Evolutionary conservation across 495 filamentous ascomycete species (phyloP).

Genomic region (Penicillium samsonianum): DNA sequence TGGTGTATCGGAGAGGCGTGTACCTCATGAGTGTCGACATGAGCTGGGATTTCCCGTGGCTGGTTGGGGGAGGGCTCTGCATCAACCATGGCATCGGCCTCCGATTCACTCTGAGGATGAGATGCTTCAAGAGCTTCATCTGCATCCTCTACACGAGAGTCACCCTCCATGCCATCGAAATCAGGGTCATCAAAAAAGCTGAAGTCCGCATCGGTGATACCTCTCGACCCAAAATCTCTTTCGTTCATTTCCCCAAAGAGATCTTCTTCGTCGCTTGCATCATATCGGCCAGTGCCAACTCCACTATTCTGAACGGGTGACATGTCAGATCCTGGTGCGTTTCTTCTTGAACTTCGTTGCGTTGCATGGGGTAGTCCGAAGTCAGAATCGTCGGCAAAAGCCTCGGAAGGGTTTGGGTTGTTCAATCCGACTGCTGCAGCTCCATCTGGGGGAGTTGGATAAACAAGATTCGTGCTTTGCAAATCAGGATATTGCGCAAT

Average conservation of each 20-base stretch:
- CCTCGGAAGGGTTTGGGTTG: conserved; percentile 25
- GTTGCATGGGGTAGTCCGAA: conserved; percentile 21
- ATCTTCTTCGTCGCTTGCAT: conserved; percentile 58
- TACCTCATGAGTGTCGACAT: conserved; percentile 1
- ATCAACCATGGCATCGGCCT: conserved; percentile 8
- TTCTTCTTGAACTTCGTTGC: conserved; percentile 22
- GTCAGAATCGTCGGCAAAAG: conserved; percentile 36
- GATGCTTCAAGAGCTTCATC: conserved; percentile 18
- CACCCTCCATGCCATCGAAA: conserved; percentile 37
- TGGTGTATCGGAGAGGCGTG: neutral
- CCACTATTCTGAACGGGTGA: conserved; percentile 18
- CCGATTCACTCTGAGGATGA: conserved; percentile 14
- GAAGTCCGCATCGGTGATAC: conserved; percentile 87
- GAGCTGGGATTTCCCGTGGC: neutral
- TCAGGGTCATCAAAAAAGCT: conserved; percentile 80
- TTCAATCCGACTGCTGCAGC: conserved; percentile 46
- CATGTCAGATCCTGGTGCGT: conserved; percentile 22
- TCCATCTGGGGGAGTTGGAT: conserved; percentile 86
- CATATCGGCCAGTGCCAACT: conserved; percentile 47
- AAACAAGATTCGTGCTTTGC: conserved; percentile 64
- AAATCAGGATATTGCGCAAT: conserved; percentile 53
- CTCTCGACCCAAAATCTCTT: conserved; percentile 76
- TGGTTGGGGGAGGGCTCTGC: neutral
- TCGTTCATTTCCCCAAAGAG: conserved; percentile 71
- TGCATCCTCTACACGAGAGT: conserved; percentile 9